Evolutionary conservation across 306 rosid genomes (phyloP), one percentile per base, ranked within the genome.

Genomic region (Purshia tridentata): DNA sequence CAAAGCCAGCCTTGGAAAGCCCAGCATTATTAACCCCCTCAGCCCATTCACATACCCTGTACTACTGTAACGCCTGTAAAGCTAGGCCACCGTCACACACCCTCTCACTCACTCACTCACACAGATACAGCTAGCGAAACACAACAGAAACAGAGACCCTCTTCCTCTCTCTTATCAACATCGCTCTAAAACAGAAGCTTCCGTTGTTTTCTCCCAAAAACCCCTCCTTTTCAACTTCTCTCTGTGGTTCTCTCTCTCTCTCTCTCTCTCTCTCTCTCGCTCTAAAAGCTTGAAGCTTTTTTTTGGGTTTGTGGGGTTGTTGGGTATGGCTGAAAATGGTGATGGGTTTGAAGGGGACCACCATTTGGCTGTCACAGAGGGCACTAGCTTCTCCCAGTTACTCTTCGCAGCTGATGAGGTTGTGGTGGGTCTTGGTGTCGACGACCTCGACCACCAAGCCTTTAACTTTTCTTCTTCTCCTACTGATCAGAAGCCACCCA

Each of bases 341-440:
- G 81, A 82, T 45, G 84, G 81, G 23, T 70, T 65, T 57, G 84
- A 51, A 42, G 62, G 86, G 84, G 92, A 88, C 83, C 83, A 88
- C 83, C 83, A 90, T 72, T 77, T 72, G 41, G 49, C 66, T 40
- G 65, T 80, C 63, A 52, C 76, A 13, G 68, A 74, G 19, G 84
- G 78, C 18, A 78, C 94, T 19, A 83, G 83, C 80, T 91, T 94
- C 87, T 91, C 96, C 66, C 93, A 87, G 86, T 61, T 94, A 37
- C 85, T 91, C 42, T 87, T 88, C 39, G 85, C 82, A n/a, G 88
- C 80, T 5, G 86, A 86, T 45, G 77, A 79, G 71, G 78, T 9
- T 29, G 67, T 65, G 74, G 67, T 65, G 74, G 81, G 68, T 75
- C 60, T 78, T 16, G 44, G 9, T 42, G 77, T 78, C 76, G 84